Conservation (phyloP, 805 yeast species). For the Suhomyces sp. region DNA sequence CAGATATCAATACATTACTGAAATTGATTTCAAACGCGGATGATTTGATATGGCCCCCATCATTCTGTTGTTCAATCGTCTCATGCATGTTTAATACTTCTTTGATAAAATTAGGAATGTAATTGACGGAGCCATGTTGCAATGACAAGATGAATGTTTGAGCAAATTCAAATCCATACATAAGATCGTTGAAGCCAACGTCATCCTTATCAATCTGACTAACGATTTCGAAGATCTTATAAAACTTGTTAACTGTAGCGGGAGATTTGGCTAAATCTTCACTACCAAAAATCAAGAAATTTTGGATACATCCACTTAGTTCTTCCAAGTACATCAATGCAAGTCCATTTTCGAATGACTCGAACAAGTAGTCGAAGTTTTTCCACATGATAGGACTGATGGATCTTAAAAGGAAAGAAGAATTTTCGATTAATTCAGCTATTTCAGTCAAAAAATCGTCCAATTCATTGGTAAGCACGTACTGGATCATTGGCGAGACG, state of each 20-base stretch:
- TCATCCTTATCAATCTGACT: constrained; percentile 45
- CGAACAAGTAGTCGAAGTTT: constrained; percentile 50
- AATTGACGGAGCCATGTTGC: constrained; percentile 45
- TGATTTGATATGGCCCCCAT: constrained; percentile 23
- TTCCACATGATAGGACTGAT: constrained; percentile 74
- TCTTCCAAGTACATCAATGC: constrained; percentile 75
- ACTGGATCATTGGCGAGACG: constrained; percentile 66
- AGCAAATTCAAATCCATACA: constrained; percentile 59
- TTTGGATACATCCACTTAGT: constrained; percentile 67
- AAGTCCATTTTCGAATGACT: constrained; percentile 39
- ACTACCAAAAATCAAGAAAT: constrained; percentile 58
- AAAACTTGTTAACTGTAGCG: constrained; percentile 47
- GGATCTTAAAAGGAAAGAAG: constrained; percentile 36
- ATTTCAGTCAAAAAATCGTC: constrained; percentile 76
- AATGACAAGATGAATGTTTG: constrained; percentile 63
- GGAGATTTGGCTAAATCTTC: constrained; percentile 42
- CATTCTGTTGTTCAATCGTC: constrained; percentile 25
- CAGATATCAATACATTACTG: constrained; percentile 62
- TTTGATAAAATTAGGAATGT: constrained; percentile 46
- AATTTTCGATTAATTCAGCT: constrained; percentile 64
- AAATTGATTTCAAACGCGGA: constrained; percentile 47
- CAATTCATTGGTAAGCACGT: constrained; percentile 62
- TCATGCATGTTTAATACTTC: constrained; percentile 42
- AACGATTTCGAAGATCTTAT: constrained; percentile 48
- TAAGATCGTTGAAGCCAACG: constrained; percentile 55